These are phyloP conservation scores for Candida mattraensis DNA, from an alignment of 805 yeast genomes.

Conservation along the genomic window DNA sequence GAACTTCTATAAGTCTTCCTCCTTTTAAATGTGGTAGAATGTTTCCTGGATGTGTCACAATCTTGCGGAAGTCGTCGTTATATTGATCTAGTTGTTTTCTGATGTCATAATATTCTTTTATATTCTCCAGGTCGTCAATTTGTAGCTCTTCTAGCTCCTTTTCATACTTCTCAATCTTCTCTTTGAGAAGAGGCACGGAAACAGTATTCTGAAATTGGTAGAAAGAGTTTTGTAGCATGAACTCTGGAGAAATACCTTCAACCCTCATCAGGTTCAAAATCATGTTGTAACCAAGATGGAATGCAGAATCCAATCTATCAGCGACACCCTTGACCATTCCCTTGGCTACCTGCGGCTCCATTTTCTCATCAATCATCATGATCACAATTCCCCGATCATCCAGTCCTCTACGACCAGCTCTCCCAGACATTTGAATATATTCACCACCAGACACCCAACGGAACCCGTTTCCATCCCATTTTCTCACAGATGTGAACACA, in stretches of 20 bases:
- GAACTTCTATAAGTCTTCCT: constrained; percentile 79
- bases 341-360: constrained; percentile 99
- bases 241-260: constrained; percentile 97
- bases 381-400: constrained; percentile 99
- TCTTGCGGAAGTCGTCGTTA: constrained; percentile 72
- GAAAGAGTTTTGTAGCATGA: constrained; percentile 91
- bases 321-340: constrained; percentile 99
- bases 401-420: constrained; percentile 99
- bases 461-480: constrained; percentile 97
- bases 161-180: constrained; percentile 55
- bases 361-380: constrained; percentile 98
- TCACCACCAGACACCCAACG: constrained; percentile 99
- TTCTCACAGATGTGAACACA: constrained; percentile 94
- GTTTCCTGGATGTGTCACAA: constrained; percentile 90
- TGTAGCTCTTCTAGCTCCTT: constrained; percentile 46
- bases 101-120: constrained; percentile 82
- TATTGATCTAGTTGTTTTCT: constrained; percentile 70
- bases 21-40: constrained; percentile 80
- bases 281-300: constrained; percentile 97
- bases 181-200: constrained; percentile 83
- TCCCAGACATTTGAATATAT: constrained; percentile 98
- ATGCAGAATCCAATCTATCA: constrained; percentile 94
- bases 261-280: constrained; percentile 93
- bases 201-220: constrained; percentile 93
- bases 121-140: constrained; percentile 71